Evolutionary conservation across 2,329 filamentous ascomycete species (phyloP), one percentile per base, ranked within the genome.

Genomic region (Fusarium subtropicale): DNA sequence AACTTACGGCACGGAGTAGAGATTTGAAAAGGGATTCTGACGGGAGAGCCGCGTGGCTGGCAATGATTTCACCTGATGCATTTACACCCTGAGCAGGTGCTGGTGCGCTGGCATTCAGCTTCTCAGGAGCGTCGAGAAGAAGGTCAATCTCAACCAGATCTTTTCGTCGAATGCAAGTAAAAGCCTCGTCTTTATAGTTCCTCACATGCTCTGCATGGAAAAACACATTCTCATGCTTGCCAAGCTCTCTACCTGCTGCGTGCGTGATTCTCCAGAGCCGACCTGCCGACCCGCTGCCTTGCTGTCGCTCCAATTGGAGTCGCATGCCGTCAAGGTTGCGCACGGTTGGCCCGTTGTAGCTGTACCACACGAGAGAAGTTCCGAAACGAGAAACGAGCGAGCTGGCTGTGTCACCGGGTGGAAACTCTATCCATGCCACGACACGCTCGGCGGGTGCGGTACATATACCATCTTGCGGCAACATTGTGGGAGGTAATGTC

Each of bases 161-260:
- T 6, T 87, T 80, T 74, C 97, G 92, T 47, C 92, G 88, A 28
- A 94, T 84, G 30, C 92, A 87, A 12, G 90, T 92, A 78, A 97
- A 97, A 60, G 94, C 90, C 16, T 94, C 92, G 78, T 97, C 95
- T 24, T 88, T 87, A 36, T 94, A 87, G 69, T 92, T 90, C 60
- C 91, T 88, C 30, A 93, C 89, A 28, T 95, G 87, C 60, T 93
- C 89, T 26, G 91, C 88, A 47, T 91, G 86, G 68, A 98, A 87
- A 76, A 92, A 92, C 22, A 97, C 89, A 68, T 91, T 92, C 79
- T 98, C 95, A 75, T 98, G 93, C 48, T 92, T 90, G 6, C 95
- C 95, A 5, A 99, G 84, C 1, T 91, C 87, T 41, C 94, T 87
- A 71, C 91, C 92, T 42, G 93, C 94, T 66, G 97, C 90, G 45